Percentiles rank a stretch among this genome's conserved stretches.
phyloP scores from a whole-genome alignment of 1,284 basidiomycete genomes.

The Kwoniella shivajii region DNA sequence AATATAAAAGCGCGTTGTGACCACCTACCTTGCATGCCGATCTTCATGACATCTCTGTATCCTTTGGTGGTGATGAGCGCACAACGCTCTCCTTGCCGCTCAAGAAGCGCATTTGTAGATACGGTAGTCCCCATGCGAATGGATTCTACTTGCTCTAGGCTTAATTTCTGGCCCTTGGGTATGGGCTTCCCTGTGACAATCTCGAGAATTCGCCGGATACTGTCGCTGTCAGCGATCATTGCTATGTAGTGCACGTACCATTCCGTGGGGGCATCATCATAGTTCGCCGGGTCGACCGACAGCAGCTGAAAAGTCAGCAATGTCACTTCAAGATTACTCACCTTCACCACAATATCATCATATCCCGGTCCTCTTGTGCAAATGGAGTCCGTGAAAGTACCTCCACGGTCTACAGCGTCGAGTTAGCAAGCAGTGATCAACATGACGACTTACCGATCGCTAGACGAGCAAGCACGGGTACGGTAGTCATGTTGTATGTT shows the following conservation, averaged over 20 bases:
- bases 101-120: conserved; percentile 55
- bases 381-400: conserved; percentile 51
- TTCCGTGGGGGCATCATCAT: conserved; percentile 75
- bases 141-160: conserved; percentile 45
- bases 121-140: conserved; percentile 32
- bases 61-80: conserved; percentile 50
- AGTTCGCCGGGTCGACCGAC: conserved; percentile 85
- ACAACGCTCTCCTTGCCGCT: conserved; percentile 43
- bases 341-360: conserved; percentile 41
- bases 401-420: conserved; percentile 40
- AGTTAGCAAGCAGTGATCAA: neutral
- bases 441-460: neutral
- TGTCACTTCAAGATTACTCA: neutral
- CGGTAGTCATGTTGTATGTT: neutral
- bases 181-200: conserved; percentile 52
- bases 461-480: neutral
- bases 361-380: conserved; percentile 48
- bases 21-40: conserved; percentile 47
- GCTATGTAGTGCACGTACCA: conserved; percentile 16
- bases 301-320: conserved; percentile 61
- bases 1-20: neutral
- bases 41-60: conserved; percentile 51
- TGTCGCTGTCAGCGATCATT: neutral
- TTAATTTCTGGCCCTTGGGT: conserved; percentile 57
- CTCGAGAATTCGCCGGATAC: conserved; percentile 26